Percentiles rank a stretch among this genome's conserved stretches.
Conservation (phyloP, 78 protist species). For the Speleostelium caveatum region DNA sequence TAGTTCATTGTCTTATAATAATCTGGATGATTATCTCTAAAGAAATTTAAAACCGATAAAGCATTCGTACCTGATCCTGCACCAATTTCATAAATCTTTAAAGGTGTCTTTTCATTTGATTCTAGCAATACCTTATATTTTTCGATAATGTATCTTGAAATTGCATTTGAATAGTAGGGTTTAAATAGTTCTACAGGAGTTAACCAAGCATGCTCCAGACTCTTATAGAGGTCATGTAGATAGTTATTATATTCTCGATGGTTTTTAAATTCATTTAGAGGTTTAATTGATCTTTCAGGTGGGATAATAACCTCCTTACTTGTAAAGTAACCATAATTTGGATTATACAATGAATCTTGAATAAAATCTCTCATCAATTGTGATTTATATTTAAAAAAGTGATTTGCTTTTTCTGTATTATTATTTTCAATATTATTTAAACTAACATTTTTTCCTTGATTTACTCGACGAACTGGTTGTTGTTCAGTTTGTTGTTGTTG, state of each 20-base stretch:
- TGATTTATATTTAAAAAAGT: slow-evolving; percentile 10
- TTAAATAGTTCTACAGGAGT: slow-evolving; percentile 74
- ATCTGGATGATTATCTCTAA: slow-evolving; percentile 25
- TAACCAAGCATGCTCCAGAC: slow-evolving; percentile 59
- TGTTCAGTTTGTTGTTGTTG: too few relatives aligned
- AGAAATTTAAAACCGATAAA: slow-evolving; percentile 17
- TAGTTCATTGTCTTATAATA: slow-evolving; percentile 20
- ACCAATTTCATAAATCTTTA: slow-evolving; percentile 69
- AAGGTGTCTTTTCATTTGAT: not conserved
- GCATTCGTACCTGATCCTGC: slow-evolving; percentile 81
- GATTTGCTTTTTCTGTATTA: not conserved
- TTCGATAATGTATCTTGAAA: slow-evolving; percentile 39
- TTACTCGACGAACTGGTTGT: too few relatives aligned
- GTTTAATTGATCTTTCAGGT: slow-evolving; percentile 1
- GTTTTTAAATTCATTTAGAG: slow-evolving; percentile 16
- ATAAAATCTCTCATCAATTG: slow-evolving; percentile 78
- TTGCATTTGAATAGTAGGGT: slow-evolving; percentile 60
- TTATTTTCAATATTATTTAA: too few relatives aligned
- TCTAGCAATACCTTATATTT: not conserved
- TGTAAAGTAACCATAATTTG: slow-evolving; percentile 62
- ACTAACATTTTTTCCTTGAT: too few relatives aligned
- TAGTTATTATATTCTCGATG: slow-evolving; percentile 23
- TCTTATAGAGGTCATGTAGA: slow-evolving; percentile 32
- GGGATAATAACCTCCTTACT: slow-evolving; percentile 53
- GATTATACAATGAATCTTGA: slow-evolving; percentile 63